These are phyloP conservation scores for Leptodontidium sp. DNA, from an alignment of 2,329 filamentous ascomycete genomes.

Conservation along the genomic window DNA sequence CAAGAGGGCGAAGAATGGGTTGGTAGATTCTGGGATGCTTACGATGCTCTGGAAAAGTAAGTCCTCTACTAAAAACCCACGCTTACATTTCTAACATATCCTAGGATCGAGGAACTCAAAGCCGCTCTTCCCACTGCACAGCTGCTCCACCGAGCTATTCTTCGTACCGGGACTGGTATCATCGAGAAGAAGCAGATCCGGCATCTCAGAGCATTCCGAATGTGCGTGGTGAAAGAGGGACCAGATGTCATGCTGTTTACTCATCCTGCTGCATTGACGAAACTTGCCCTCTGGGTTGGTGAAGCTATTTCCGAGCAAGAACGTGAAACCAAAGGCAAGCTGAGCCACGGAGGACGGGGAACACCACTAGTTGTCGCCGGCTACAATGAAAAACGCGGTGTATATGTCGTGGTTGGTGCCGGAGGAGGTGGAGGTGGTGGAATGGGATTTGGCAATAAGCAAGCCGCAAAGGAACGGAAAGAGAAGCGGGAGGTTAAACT, in stretches of 20 bases:
- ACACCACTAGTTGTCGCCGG: conserved; percentile 91
- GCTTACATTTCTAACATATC: conserved; percentile 44
- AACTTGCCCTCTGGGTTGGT: conserved; percentile 91
- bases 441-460: conserved; percentile 72
- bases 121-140: conserved; percentile 83
- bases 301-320: conserved; percentile 93
- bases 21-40: conserved; percentile 74
- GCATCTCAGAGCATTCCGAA: conserved; percentile 89
- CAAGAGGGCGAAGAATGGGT: conserved; percentile 71
- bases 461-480: conserved; percentile 68
- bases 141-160: conserved; percentile 89
- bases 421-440: conserved; percentile 79
- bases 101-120: conserved; percentile 78
- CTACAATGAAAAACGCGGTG: conserved; percentile 83
- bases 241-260: conserved; percentile 92
- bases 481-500: conserved; percentile 70
- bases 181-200: conserved; percentile 95
- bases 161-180: conserved; percentile 88
- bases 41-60: conserved; percentile 75
- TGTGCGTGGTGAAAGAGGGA: conserved; percentile 95
- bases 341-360: conserved; percentile 73
- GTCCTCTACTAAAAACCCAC: conserved; percentile 39
- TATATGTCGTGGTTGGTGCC: conserved; percentile 93
- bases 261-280: conserved; percentile 90
- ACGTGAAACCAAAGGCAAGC: conserved; percentile 74